Evolutionary conservation across 495 filamentous ascomycete genomes (phyloP), one percentile per base, ranked within the genome.

Genomic region (Pseudomonodictys pantanalensis): DNA sequence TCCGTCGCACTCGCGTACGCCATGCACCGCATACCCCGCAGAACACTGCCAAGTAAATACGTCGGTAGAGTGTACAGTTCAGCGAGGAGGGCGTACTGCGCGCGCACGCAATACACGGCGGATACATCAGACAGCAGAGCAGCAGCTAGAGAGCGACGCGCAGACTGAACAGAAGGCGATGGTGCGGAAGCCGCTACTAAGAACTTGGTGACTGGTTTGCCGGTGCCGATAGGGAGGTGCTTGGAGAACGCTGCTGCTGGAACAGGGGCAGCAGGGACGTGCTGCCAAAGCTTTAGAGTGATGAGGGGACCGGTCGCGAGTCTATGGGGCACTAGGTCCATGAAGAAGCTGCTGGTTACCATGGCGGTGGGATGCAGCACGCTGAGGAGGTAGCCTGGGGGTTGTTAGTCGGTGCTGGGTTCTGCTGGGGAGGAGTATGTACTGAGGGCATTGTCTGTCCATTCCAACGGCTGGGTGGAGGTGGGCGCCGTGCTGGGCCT

Each of bases 301-400:
- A 15, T 18, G 4, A 18, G 38, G 12, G 3, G 3, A 47, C 22
- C 18, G 41, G 4, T 22, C n/a, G 28, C 22, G 22, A 62, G 30
- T 7, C 12, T 25, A 5, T 53, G 38, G 51, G 56, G 59, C 24
- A 25, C 23, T 44, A 52, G 59, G 0, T n/a, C n/a, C 43, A 62
- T 51, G 45, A 35, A 18, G 42, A 62, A 24, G 2, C 18, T 25
- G 30, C 46, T 46, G n/a, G 23, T 5, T 1, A 51, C 1, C 0
- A 44, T n/a, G 15, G 24, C 44, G 39, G 44, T 46, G 17, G 59
- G 44, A 18, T 43, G 56, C 32, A 62, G 50, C 20, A 56, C 41
- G 51, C 52, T 42, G 8, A 62, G 33, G 3, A 56, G 29, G 52
- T 61, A 53, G 50, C 44, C 56, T 59, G 10, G 26, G 33, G 24